Evolutionary conservation across 345 rosid genomes (phyloP).

Genomic region (Heritiera fomes): DNA sequence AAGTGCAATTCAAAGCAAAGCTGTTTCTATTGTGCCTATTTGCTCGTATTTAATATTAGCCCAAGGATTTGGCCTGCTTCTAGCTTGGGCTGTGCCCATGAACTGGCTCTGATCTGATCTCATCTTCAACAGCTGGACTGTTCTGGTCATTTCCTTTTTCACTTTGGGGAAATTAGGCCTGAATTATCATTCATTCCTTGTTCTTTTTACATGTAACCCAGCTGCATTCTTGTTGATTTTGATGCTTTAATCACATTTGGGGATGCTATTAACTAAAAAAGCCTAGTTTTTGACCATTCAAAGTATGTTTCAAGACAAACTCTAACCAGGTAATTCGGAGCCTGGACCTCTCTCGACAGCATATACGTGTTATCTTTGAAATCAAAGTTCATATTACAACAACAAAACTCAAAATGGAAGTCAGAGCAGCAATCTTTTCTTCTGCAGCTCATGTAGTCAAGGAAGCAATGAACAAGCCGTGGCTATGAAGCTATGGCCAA

Average conservation of each 20-base stretch:
- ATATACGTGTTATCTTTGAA: neutral
- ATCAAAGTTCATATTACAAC: neutral
- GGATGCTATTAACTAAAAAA: neutral
- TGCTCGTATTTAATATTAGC: neutral
- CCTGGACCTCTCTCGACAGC: neutral
- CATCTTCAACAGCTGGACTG: neutral
- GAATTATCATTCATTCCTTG: neutral
- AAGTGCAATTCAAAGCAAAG: neutral
- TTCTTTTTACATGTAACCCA: neutral
- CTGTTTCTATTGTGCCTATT: neutral
- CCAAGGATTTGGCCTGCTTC: neutral
- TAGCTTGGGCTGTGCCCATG: neutral
- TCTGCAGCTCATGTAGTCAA: neutral
- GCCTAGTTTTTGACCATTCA: neutral
- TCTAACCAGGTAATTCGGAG: neutral
- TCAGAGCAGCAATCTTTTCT: neutral
- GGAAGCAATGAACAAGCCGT: neutral
- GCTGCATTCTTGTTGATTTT: neutral
- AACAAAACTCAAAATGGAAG: neutral
- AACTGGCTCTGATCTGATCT: no score
- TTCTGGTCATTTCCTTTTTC: neutral
- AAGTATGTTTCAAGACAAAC: neutral
- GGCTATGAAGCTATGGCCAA: neutral
- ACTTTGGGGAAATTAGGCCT: no score
- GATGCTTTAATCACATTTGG: neutral